Base-by-base conservation (phyloP, 768 basidiomycete genomes). In the Lactarius hengduanensis region DNA sequence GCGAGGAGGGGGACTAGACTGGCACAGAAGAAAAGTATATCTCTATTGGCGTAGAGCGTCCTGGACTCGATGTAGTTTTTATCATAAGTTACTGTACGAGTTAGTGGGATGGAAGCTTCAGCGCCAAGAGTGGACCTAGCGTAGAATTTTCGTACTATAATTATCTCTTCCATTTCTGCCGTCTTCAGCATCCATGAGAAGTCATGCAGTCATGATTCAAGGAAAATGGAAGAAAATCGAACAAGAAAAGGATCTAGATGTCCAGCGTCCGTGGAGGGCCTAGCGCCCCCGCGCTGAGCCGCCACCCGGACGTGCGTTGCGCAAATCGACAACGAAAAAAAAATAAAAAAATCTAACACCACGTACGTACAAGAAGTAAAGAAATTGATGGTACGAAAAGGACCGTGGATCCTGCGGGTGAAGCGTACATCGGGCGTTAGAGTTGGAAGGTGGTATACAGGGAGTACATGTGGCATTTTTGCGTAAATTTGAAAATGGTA, bases 371-470 rank as follows among this genome's bases (percentile, higher is more conserved):
- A 30, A 16, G 53, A 40, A 38, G 36, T 38, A 0, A 41, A 38
- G 28, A n/a, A n/a, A 53, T 18, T 8, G 8, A 16, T 18, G 28
- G 32, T 28, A 18, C 20, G 61, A 28, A 18, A 26, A n/a, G 2
- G 34, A 50, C 34, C 3, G 47, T 6, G n/a, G 22, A n/a, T 50
- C 61, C 61, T 55, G 7, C 53, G 8, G 1, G 45, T 36, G 26
- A 45, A 18, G 32, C n/a, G 36, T 62, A 59, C 36, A 50, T n/a
- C 26, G 32, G 41, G 55, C 43, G 38, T 41, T 34, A 43, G 60
- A 15, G 65, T 45, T 18, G 57, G 62, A 13, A 32, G 59, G 59
- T 57, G 59, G 59, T 57, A 63, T 56, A 45, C 32, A 45, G 28
- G 11, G 54, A 60, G 36, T 45, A 36, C 61, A 50, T 56, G 22